Conservation (phyloP, 2,329 filamentous ascomycete genomes). For the Simplicillium aogashimaense region DNA sequence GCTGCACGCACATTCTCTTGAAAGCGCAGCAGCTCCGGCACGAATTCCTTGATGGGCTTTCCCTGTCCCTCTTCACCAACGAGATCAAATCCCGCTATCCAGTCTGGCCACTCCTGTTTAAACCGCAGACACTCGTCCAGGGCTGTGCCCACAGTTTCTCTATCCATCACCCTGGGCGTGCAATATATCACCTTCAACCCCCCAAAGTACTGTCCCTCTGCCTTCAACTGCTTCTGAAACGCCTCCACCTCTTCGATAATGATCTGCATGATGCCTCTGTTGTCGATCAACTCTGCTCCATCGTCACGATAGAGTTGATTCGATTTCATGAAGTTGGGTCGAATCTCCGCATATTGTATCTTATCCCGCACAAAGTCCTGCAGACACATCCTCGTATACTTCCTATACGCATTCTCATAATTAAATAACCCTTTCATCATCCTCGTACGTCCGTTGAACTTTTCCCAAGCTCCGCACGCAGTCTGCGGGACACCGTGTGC, state of each 20-base stretch:
- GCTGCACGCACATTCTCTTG: conserved; percentile 35
- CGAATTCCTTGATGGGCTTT: conserved; percentile 45
- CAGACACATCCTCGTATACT: conserved; percentile 50
- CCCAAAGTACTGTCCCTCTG: conserved; percentile 34
- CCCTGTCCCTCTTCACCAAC: conserved; percentile 59
- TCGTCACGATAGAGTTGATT: conserved; percentile 53
- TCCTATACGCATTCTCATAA: conserved; percentile 51
- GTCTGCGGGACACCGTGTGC: conserved; percentile 42
- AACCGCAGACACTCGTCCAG: conserved; percentile 53
- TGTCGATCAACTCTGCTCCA: conserved; percentile 40
- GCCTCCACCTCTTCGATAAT: conserved; percentile 43
- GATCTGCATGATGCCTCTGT: conserved; percentile 49
- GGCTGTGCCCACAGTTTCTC: conserved; percentile 34
- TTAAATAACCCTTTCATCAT: conserved; percentile 67
- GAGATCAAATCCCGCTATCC: conserved; percentile 64
- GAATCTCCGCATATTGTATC: conserved; percentile 62
- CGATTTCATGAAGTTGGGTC: conserved; percentile 56
- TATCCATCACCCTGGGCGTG: conserved; percentile 51
- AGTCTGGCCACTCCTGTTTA: conserved; percentile 43
- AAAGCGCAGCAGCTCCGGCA: conserved; percentile 47
- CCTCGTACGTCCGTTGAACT: conserved; percentile 59
- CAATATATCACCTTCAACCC: conserved; percentile 65
- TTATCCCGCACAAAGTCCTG: conserved; percentile 53
- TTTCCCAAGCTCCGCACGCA: conserved; percentile 40
- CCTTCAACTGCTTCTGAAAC: conserved; percentile 29